Evolutionary conservation across 2,329 filamentous ascomycete species (phyloP), one percentile per base, ranked within the genome.

Genomic region (Curvularia sp.): DNA sequence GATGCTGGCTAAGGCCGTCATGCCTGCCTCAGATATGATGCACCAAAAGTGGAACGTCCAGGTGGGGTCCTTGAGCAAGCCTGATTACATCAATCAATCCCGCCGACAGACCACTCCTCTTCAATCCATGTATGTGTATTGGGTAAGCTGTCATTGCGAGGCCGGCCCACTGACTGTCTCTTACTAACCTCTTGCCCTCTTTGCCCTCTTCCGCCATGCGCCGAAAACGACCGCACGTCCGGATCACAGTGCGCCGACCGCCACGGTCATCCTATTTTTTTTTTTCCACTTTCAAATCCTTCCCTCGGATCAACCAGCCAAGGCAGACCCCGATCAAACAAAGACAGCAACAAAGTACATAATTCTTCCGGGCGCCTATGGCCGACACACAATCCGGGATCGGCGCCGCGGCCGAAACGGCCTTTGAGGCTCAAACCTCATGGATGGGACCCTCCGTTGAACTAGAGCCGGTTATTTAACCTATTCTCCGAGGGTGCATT

Each of bases 351-450:
- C 50, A 53, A 55, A 28, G 53, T 48, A 36, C 34, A 36, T 9
- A 69, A 65, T 68, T 69, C 58, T 68, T 70, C 67, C 67, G 67
- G 61, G 46, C 63, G 59, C 38, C 64, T 64, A 58, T 61, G 55
- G 60, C 59, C 41, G 53, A 46, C 55, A 51, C 23, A 12, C 41
- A 43, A 25, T 49, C 63, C 63, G 61, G 57, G 41, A 52, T 66
- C 61, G 65, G 66, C 61, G 68, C 66, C 66, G 68, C 66, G 61
- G 68, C 68, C 68, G 68, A 61, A 57, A 59, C 68, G 61, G 62
- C 52, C 23, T 53, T 34, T 63, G 59, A 64, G 64, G 59, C 64
- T 66, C 64, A 64, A 64, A 27, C 36, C 45, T 45, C 21, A 41
- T 10, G 21, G n/a, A 30, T 3, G 3, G 3, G 7, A 30, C n/a